Evolutionary conservation across 2,329 filamentous ascomycete genomes (phyloP).

Genomic region (Clonostachys solani): DNA sequence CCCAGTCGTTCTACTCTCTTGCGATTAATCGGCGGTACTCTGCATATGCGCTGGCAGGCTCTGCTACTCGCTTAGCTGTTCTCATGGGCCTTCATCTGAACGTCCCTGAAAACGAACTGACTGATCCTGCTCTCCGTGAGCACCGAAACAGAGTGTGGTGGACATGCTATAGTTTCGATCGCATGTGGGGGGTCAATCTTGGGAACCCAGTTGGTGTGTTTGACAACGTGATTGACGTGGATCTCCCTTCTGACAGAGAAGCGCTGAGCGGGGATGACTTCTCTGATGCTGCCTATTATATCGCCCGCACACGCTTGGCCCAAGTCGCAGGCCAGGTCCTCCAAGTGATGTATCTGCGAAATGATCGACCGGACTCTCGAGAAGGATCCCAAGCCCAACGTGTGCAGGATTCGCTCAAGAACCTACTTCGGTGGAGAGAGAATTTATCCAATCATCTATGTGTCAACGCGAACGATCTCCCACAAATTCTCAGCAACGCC

Average conservation of each 20-base stretch:
- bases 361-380: not conserved
- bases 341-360: conserved; percentile 23
- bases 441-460: conserved; percentile 21
- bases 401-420: conserved; percentile 23
- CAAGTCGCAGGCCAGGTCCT: conserved; percentile 18
- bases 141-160: conserved; percentile 35
- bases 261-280: conserved; percentile 22
- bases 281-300: conserved; percentile 19
- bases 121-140: conserved; percentile 26
- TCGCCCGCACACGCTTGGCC: conserved; percentile 31
- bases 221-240: conserved; percentile 41
- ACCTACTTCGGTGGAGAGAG: conserved; percentile 21
- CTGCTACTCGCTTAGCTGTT: conserved; percentile 34
- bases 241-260: conserved; percentile 28
- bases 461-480: conserved; percentile 5
- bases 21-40: conserved; percentile 37
- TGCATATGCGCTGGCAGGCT: conserved; percentile 35
- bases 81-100: conserved; percentile 13
- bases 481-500: conserved; percentile 14
- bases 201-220: conserved; percentile 41
- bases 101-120: conserved; percentile 25
- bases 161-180: conserved; percentile 37
- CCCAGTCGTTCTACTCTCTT: conserved; percentile 36
- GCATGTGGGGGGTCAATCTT: conserved; percentile 43
- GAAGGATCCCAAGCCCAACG: conserved; percentile 17